phyloP scores from a whole-genome alignment of 768 basidiomycete species.

The Brasilioporus rufonigricans region DNA sequence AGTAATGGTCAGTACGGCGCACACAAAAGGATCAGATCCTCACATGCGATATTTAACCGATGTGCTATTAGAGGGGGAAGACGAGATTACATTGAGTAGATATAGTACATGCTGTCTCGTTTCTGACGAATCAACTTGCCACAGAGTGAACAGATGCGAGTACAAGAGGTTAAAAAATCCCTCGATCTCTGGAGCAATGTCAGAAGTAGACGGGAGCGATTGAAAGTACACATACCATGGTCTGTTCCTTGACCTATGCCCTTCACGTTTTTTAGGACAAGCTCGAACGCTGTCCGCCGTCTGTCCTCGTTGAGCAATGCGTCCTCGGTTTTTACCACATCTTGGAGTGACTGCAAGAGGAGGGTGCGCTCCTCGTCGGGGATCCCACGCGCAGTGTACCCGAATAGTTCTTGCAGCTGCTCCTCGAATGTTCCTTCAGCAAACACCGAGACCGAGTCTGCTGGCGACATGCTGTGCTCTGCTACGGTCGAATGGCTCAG shows the following conservation, averaged over 20 bases:
- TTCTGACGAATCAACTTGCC: conserved; percentile 53
- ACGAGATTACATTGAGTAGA: conserved; percentile 54
- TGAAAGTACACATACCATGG: conserved; percentile 49
- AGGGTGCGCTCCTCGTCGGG: conserved; percentile 66
- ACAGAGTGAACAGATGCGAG: conserved; percentile 66
- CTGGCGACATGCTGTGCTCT: conserved; percentile 51
- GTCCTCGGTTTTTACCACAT: conserved; percentile 50
- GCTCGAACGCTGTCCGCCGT: conserved; percentile 54
- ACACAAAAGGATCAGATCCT: neutral
- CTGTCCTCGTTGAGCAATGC: conserved; percentile 54
- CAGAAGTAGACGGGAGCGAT: conserved; percentile 1
- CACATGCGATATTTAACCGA: conserved; percentile 76
- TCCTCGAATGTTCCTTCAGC: conserved; percentile 88
- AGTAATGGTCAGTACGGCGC: conserved; percentile 5
- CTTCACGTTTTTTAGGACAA: conserved; percentile 61
- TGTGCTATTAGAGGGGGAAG: conserved; percentile 51
- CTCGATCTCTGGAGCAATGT: conserved; percentile 59
- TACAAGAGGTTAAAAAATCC: conserved; percentile 86
- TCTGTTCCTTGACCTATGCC: conserved; percentile 75
- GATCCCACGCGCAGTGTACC: conserved; percentile 64
- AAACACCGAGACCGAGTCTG: conserved; percentile 82
- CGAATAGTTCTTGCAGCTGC: conserved; percentile 76
- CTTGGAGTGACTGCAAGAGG: conserved; percentile 66
- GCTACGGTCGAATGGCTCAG: neutral
- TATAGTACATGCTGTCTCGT: conserved; percentile 47